Evolutionary conservation across 768 basidiomycete species (phyloP).

Genomic region (Lentinula aciculospora): DNA sequence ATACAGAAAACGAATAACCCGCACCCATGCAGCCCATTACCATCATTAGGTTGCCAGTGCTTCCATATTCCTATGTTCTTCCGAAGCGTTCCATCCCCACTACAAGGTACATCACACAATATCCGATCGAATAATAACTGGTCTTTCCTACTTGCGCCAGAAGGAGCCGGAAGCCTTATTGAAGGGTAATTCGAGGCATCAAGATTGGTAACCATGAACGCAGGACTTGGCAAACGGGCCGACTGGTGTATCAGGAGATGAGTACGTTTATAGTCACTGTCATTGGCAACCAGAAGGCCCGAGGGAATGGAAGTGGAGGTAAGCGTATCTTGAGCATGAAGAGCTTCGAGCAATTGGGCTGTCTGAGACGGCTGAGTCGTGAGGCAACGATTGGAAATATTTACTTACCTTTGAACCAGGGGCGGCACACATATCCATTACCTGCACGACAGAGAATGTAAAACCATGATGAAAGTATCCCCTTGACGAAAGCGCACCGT

Average conservation of each 20-base stretch:
- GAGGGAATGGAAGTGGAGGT: constrained; percentile 65
- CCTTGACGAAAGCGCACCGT: constrained; percentile 34
- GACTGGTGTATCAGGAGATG: constrained; percentile 97
- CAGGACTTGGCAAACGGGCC: constrained; percentile 86
- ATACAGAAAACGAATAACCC: neutral
- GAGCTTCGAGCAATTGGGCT: constrained; percentile 91
- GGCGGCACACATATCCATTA: constrained; percentile 97
- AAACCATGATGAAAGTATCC: neutral
- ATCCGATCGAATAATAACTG: constrained; percentile 87
- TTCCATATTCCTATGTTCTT: constrained; percentile 98
- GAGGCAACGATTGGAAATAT: neutral
- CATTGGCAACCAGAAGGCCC: constrained; percentile 92
- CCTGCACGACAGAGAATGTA: constrained; percentile 31
- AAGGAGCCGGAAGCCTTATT: constrained; percentile 43
- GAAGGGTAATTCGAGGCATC: constrained; percentile 86
- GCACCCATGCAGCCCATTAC: constrained; percentile 85
- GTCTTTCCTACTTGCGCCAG: constrained; percentile 30
- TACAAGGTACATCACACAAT: constrained; percentile 95
- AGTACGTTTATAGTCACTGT: constrained; percentile 89
- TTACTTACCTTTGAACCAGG: constrained; percentile 85
- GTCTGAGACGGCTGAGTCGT: constrained; percentile 43
- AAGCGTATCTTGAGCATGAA: constrained; percentile 73
- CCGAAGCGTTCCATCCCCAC: constrained; percentile 91
- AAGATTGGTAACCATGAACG: constrained; percentile 92
- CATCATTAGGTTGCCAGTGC: constrained; percentile 83